Conservation (phyloP, 2,329 filamentous ascomycete species). For the Esteya vermicola region DNA sequence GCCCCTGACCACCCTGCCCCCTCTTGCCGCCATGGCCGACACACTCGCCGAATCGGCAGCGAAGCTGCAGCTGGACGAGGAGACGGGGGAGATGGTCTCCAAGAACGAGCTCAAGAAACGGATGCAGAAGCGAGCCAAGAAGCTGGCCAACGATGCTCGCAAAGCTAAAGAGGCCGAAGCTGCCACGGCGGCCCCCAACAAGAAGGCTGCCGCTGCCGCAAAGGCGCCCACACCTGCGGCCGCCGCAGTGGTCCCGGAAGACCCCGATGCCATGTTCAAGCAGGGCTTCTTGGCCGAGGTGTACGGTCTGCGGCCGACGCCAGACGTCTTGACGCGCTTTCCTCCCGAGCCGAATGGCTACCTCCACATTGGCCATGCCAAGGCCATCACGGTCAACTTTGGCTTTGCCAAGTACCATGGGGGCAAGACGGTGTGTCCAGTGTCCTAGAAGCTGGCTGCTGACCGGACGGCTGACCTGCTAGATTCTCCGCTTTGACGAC, state of each 20-base stretch:
- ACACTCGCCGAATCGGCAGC: conserved; percentile 31
- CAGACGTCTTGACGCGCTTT: conserved; percentile 55
- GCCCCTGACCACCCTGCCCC: too few relatives aligned
- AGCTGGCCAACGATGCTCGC: not conserved
- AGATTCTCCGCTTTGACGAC: conserved; percentile 44
- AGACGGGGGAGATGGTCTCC: conserved; percentile 52
- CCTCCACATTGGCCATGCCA: conserved; percentile 85
- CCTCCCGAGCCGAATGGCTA: conserved; percentile 87
- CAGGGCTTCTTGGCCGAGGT: conserved; percentile 62
- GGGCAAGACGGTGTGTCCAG: conserved; percentile 32
- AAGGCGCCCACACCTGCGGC: conserved; percentile 31
- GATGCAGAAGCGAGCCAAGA: conserved; percentile 31
- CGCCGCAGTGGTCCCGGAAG: too few relatives aligned
- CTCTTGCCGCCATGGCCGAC: conserved; percentile 35
- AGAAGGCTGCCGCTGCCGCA: conserved; percentile 5
- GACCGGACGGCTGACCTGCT: not conserved
- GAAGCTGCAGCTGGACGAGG: conserved; percentile 47
- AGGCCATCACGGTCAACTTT: conserved; percentile 94
- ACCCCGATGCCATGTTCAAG: conserved; percentile 62
- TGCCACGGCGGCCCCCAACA: conserved; percentile 15
- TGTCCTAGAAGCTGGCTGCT: not conserved
- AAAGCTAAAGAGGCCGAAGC: conserved; percentile 27
- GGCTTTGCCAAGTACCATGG: conserved; percentile 79
- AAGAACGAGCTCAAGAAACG: conserved; percentile 51
- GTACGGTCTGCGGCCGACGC: conserved; percentile 51